These are phyloP conservation scores for Colletotrichum echinochloae DNA, from an alignment of 2,329 filamentous ascomycete genomes.

Conservation along the genomic window DNA sequence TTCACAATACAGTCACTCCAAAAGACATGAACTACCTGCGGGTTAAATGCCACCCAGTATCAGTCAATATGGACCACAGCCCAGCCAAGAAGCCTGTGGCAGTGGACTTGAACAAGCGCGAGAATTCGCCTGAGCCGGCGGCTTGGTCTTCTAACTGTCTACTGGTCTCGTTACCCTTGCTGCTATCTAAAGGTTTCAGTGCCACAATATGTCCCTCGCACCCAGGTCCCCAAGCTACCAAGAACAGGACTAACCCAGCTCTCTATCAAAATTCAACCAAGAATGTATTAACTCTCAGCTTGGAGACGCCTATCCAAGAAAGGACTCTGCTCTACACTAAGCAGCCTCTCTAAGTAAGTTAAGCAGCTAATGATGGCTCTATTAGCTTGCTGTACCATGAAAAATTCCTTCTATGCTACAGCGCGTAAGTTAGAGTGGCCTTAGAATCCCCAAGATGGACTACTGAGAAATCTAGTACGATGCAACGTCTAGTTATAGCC, in stretches of 20 bases:
- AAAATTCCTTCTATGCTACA: background rate
- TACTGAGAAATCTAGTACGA: background rate
- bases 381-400: background rate
- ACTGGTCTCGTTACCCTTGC: background rate
- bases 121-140: background rate
- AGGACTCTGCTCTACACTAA: conserved; percentile 3
- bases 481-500: background rate
- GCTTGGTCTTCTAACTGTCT: conserved; percentile 3
- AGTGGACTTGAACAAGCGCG: background rate
- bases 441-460: background rate
- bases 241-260: background rate
- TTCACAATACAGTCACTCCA: background rate
- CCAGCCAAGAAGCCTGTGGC: background rate
- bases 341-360: background rate
- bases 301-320: background rate
- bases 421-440: background rate
- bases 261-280: background rate
- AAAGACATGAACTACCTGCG: background rate
- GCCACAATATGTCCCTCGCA: background rate
- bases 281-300: background rate
- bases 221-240: background rate
- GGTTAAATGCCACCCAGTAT: background rate
- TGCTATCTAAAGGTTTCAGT: background rate
- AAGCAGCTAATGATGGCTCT: background rate
- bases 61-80: conserved; percentile 5